Conservation (phyloP, 2,329 filamentous ascomycete genomes). For the Talaromyces funiculosus region DNA sequence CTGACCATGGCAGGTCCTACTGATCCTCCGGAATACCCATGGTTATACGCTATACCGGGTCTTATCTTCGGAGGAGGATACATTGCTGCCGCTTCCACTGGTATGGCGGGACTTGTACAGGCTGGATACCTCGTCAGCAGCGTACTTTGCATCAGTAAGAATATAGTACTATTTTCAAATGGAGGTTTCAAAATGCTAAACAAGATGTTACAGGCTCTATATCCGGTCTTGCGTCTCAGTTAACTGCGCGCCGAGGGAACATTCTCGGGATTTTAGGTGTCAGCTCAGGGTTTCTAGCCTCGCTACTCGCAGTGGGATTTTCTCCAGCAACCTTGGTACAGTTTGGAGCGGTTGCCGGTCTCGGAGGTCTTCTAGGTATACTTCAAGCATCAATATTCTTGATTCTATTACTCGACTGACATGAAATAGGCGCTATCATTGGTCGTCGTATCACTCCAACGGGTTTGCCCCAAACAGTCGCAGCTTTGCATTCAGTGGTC, state of each 20-base stretch:
- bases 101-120: constrained; percentile 76
- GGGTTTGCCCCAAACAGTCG: constrained; percentile 81
- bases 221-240: constrained; percentile 73
- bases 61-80: constrained; percentile 75
- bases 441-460: constrained; percentile 84
- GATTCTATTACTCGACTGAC: neutral
- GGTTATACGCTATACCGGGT: constrained; percentile 75
- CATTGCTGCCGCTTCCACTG: constrained; percentile 71
- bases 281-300: constrained; percentile 73
- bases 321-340: constrained; percentile 71
- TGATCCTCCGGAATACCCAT: constrained; percentile 82
- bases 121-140: constrained; percentile 83
- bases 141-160: constrained; percentile 67
- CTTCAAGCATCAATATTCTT: neutral
- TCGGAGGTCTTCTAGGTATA: constrained; percentile 60
- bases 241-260: constrained; percentile 78
- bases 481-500: constrained; percentile 82
- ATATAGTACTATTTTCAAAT: neutral
- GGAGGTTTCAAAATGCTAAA: neutral
- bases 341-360: constrained; percentile 67
- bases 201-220: constrained; percentile 50
- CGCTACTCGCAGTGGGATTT: constrained; percentile 74
- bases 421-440: constrained; percentile 58
- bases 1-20: constrained; percentile 53
- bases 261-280: constrained; percentile 83